Evolutionary conservation across 768 basidiomycete species (phyloP), one percentile per base, ranked within the genome.

Genomic region (Leccinum fibrillosum): DNA sequence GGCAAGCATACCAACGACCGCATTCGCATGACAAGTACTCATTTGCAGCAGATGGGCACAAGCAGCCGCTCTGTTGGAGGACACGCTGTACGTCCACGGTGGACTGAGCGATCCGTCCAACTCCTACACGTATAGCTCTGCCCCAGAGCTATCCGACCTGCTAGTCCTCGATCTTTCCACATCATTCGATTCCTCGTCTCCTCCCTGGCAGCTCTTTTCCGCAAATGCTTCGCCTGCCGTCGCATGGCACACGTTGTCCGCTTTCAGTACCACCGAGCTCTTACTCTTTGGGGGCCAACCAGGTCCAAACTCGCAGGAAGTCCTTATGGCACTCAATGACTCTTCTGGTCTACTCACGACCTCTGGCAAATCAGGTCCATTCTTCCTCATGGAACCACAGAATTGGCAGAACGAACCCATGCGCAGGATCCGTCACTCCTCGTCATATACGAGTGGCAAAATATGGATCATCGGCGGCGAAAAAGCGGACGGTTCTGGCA

Each of bases 391-490:
- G 28, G 73, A 87, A 69, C 64, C 78, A 2, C 57, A 73, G 19
- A 76, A 76, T 12, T 90, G 88, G 86, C 84, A 75, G 5, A 73
- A 72, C 32, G 80, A 94, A 67, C 92, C 94, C 3, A 76, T 80
- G 55, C 81, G 92, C 30, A 83, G 92, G 49, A 86, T 90, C n/a
- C 83, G 86, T 64, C 91, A 94, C 66, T 80, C 89, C 8, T 72
- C 88, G 6, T 78, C 81, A 8, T 78, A 81, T 11, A 58, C 77
- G 1, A 72, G 74, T 7, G 86, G 85, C 6, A 73, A 76, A 48
- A 77, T 91, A 11, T 91, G 81, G 73, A 78, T 95, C 35, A 79
- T 89, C 49, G 94, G 94, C 3, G 94, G 94, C 8, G 81, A 89
- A 72, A 86, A 80, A 64, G 84, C 84, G n/a, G 94, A 96, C 69